Percentiles rank a stretch among this genome's conserved stretches.
Evolutionary conservation across 2,329 filamentous ascomycete species (phyloP).

Genomic region (Xylariaceae sp.): DNA sequence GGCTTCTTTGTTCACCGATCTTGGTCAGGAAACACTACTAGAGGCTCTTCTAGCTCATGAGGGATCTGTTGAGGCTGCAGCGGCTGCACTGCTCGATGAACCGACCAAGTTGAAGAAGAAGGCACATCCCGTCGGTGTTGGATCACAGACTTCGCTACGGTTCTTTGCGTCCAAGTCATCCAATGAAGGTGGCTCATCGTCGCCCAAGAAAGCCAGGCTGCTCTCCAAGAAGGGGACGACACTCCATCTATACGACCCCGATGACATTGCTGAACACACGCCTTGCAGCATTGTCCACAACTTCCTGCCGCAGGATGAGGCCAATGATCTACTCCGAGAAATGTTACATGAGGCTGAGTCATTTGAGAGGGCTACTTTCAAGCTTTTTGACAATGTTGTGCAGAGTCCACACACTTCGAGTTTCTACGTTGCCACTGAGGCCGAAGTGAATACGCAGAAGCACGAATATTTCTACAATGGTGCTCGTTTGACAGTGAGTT

Average conservation of each 20-base stretch:
- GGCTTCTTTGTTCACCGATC: conserved; percentile 65
- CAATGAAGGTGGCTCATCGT: conserved; percentile 7
- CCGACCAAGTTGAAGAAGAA: conserved; percentile 29
- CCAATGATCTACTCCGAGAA: conserved; percentile 70
- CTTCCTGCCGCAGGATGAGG: conserved; percentile 69
- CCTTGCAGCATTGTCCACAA: conserved; percentile 92
- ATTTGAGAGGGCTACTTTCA: conserved; percentile 70
- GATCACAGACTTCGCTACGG: conserved; percentile 61
- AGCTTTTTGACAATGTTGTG: conserved; percentile 84
- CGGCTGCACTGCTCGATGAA: conserved; percentile 45
- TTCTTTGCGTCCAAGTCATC: conserved; percentile 37
- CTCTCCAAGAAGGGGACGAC: conserved; percentile 76
- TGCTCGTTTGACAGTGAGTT: conserved; percentile 55
- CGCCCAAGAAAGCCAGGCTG: conserved; percentile 42
- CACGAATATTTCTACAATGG: conserved; percentile 87
- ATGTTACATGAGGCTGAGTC: conserved; percentile 68
- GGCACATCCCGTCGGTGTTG: conserved; percentile 30
- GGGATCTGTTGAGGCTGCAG: conserved; percentile 67
- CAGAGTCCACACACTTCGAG: conserved; percentile 78
- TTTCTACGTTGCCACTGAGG: conserved; percentile 74
- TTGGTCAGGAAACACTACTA: conserved; percentile 64
- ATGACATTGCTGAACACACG: conserved; percentile 76
- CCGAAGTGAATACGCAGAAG: conserved; percentile 66
- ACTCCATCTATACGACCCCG: conserved; percentile 75
- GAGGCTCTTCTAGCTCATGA: conserved; percentile 75